Evolutionary conservation across 139 green algal species (phyloP).

Genomic region (Zygnema cylindricum): DNA sequence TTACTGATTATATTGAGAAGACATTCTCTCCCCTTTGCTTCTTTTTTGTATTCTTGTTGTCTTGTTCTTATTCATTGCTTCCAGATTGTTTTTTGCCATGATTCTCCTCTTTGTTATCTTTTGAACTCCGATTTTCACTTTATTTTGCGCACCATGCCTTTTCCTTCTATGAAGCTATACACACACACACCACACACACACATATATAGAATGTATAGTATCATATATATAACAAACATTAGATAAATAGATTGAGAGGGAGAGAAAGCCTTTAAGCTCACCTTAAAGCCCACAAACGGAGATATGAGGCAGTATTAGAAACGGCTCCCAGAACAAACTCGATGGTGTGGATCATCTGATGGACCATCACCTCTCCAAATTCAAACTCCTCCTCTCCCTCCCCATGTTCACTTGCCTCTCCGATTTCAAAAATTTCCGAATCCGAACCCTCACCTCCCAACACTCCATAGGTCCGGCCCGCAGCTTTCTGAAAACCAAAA

Average conservation of each 20-base stretch:
- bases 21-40: too few species aligned
- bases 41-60: too few species aligned
- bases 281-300: constrained; percentile 94
- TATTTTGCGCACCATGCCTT: too few species aligned
- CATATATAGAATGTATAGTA: too few species aligned
- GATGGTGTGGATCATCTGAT: constrained; percentile 98
- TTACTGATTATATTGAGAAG: too few species aligned
- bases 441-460: constrained; percentile 57
- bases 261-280: constrained; percentile 32
- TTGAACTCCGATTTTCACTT: too few species aligned
- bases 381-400: constrained; percentile 97
- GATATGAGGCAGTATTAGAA: constrained; percentile 98
- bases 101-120: too few species aligned
- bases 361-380: constrained; percentile 86
- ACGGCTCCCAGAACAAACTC: constrained; percentile 98
- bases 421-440: constrained; percentile 24
- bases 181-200: too few species aligned
- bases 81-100: too few species aligned
- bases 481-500: constrained; percentile 36
- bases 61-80: too few species aligned
- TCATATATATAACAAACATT: too few species aligned
- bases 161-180: too few species aligned
- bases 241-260: constrained; percentile 20
- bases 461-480: constrained; percentile 46
- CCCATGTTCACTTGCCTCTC: constrained; percentile 68